Conservation (phyloP, 1,284 basidiomycete species). For the Trametes hirsuta region DNA sequence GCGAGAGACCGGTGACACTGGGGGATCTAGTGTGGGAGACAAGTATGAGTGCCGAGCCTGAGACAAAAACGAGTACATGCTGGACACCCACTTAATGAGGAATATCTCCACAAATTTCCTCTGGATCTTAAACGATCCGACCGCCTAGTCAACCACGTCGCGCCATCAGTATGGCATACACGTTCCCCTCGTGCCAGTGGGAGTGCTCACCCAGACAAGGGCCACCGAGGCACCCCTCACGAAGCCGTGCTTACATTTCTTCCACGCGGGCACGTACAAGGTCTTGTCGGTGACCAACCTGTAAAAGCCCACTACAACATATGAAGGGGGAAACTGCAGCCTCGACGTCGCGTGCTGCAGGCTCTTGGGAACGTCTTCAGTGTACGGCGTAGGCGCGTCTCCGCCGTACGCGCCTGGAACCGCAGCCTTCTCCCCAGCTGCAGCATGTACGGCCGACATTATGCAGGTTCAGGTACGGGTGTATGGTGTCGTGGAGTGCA, state of each 20-base stretch:
- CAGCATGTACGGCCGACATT: conserved; percentile 10
- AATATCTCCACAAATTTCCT: conserved; percentile 63
- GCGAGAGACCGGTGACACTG: conserved; percentile 64
- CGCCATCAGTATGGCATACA: background rate
- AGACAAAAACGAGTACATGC: background rate
- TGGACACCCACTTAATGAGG: conserved; percentile 56
- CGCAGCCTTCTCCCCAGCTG: conserved; percentile 1
- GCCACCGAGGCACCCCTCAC: conserved; percentile 64
- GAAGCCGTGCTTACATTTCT: conserved; percentile 74
- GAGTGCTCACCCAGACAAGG: conserved; percentile 60
- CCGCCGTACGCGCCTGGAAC: conserved; percentile 26
- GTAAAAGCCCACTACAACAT: conserved; percentile 76
- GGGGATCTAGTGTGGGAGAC: conserved; percentile 51
- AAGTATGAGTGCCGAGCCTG: background rate
- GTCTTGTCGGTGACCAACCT: conserved; percentile 66
- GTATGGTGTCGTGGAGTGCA: background rate
- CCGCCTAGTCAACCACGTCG: conserved; percentile 42
- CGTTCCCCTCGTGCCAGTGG: background rate
- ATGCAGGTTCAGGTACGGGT: background rate
- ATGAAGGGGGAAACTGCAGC: conserved; percentile 73
- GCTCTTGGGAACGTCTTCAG: conserved; percentile 43
- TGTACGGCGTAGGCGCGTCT: conserved; percentile 21
- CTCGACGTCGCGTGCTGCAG: conserved; percentile 57
- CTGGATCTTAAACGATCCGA: conserved; percentile 68
- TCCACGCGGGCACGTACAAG: conserved; percentile 72